These are phyloP conservation scores for Waltergamsia citrina DNA, from an alignment of 2,329 filamentous ascomycete species.

Conservation along the genomic window DNA sequence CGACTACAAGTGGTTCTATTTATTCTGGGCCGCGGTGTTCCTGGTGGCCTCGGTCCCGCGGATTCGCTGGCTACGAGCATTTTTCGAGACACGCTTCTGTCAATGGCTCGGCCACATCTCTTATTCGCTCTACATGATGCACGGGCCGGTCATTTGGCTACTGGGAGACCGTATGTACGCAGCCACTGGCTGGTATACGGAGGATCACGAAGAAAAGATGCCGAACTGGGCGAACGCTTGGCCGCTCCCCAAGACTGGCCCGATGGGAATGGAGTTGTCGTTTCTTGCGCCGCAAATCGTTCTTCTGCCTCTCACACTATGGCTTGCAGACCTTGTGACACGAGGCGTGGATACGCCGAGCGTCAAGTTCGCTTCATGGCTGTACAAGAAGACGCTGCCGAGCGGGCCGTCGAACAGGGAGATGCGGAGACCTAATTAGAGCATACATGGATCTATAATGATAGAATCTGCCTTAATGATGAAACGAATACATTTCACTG, in stretches of 20 bases:
- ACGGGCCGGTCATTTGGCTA: slow-evolving; percentile 50
- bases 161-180: slow-evolving; percentile 56
- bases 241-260: slow-evolving; percentile 43
- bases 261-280: slow-evolving; percentile 49
- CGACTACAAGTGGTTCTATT: slow-evolving; percentile 59
- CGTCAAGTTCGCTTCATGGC: slow-evolving; percentile 45
- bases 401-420: too few relatives aligned
- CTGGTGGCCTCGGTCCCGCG: slow-evolving; percentile 46
- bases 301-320: slow-evolving; percentile 49
- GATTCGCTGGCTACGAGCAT: slow-evolving; percentile 44
- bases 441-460: too few relatives aligned
- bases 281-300: slow-evolving; percentile 52
- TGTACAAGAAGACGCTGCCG: slow-evolving; percentile 47
- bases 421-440: too few relatives aligned
- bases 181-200: slow-evolving; percentile 44
- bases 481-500: too few relatives aligned
- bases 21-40: slow-evolving; percentile 50
- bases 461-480: too few relatives aligned
- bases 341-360: slow-evolving; percentile 49
- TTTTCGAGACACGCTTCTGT: slow-evolving; percentile 49
- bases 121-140: slow-evolving; percentile 54
- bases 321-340: slow-evolving; percentile 46
- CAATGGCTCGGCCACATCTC: slow-evolving; percentile 55
- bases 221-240: slow-evolving; percentile 48
- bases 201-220: slow-evolving; percentile 38